These are phyloP conservation scores for Globisporangium parvum DNA, from an alignment of 352 stramenopile species.

Conservation along the genomic window DNA sequence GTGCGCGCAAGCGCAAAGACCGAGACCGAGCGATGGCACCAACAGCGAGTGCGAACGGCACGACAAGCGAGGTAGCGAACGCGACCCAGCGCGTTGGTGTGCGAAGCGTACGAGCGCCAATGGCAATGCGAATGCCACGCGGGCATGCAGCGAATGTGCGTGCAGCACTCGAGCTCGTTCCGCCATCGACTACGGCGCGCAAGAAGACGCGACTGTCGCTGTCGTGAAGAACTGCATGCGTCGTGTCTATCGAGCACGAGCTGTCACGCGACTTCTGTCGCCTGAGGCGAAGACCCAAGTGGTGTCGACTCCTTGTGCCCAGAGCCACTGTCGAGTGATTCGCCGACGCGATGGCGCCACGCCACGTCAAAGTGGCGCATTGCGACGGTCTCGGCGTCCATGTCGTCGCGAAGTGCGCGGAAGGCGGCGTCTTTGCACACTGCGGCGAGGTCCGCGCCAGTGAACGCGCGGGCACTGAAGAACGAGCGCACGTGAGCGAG, in stretches of 20 bases:
- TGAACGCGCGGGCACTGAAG: conserved; percentile 30
- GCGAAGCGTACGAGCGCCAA: not conserved
- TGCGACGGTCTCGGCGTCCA: conserved; percentile 27
- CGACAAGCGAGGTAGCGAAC: not conserved
- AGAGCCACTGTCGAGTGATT: not conserved
- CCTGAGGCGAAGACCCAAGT: not conserved
- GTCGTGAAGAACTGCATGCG: no score
- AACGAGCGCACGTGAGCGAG: conserved; percentile 11
- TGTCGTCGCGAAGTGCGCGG: conserved; percentile 59
- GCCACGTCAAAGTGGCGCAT: conserved; percentile 41
- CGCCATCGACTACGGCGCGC: not conserved
- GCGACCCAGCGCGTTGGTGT: no score
- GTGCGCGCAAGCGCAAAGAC: no score
- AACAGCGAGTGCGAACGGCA: no score
- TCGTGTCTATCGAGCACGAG: not conserved
- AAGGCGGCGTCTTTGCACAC: conserved; percentile 81
- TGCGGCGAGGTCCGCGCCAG: conserved; percentile 57
- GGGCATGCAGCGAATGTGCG: conserved; percentile 2
- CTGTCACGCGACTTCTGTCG: not conserved
- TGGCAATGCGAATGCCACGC: not conserved
- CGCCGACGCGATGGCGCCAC: conserved; percentile 29
- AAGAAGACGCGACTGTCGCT: conserved; percentile 6
- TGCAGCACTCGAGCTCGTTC: conserved; percentile 16
- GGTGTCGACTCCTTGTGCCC: conserved; percentile 3
- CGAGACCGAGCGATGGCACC: not conserved